These are phyloP conservation scores for Mycena latifolia DNA, from an alignment of 768 basidiomycete species.

Conservation along the genomic window DNA sequence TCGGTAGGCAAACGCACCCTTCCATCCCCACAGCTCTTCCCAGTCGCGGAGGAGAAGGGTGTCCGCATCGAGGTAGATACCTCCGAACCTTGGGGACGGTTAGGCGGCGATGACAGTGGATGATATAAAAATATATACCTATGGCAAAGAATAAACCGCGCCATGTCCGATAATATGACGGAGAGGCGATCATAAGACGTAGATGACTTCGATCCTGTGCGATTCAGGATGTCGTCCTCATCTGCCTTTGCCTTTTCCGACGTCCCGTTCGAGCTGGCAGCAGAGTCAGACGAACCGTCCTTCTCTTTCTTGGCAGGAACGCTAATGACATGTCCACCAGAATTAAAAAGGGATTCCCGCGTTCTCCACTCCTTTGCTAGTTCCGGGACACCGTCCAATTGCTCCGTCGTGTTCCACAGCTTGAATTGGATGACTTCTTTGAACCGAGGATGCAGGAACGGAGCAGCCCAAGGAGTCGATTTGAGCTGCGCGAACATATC, in stretches of 20 bases:
- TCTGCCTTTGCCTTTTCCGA: conserved; percentile 44
- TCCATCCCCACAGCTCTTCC: conserved; percentile 98
- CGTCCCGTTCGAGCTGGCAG: conserved; percentile 32
- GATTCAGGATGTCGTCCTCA: conserved; percentile 68
- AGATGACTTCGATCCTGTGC: conserved; percentile 88
- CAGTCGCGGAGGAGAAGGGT: conserved; percentile 96
- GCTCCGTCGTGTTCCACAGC: conserved; percentile 98
- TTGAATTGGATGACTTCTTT: conserved; percentile 94
- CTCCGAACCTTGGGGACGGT: conserved; percentile 69
- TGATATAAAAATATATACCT: conserved; percentile 49
- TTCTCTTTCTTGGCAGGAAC: conserved; percentile 61
- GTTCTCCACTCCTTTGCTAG: conserved; percentile 91
- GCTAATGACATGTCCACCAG: conserved; percentile 81
- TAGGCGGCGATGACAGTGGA: background rate
- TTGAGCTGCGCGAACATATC: conserved; percentile 90
- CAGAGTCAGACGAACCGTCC: conserved; percentile 36
- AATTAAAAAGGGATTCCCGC: conserved; percentile 88
- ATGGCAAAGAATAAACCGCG: conserved; percentile 96
- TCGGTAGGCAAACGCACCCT: conserved; percentile 95
- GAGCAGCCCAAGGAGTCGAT: conserved; percentile 93
- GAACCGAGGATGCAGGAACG: conserved; percentile 94
- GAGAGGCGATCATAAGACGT: conserved; percentile 91
- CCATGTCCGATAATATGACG: conserved; percentile 96
- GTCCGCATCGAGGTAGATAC: conserved; percentile 97
- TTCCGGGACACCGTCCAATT: conserved; percentile 92